A percentile compares a stretch with the other conserved stretches of the same genome.
These are phyloP conservation scores for Ceratobasidium sp. DNA, from an alignment of 1,284 basidiomycete genomes.

Conservation along the genomic window DNA sequence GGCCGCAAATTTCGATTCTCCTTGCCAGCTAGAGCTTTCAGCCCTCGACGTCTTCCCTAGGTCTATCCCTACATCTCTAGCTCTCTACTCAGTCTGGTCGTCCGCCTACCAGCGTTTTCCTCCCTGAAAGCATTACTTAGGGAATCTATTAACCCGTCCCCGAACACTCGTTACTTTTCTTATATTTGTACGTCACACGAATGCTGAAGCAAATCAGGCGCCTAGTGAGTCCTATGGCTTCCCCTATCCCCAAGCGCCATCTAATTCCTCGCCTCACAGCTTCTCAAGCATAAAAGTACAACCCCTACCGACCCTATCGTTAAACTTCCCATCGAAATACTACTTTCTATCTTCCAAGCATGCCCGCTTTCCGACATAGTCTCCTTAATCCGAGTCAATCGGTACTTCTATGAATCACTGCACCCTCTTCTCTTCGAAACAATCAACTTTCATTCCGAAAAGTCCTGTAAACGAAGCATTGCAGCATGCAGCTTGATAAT, in stretches of 20 bases:
- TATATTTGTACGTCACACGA: background rate
- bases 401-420: conserved; percentile 19
- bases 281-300: background rate
- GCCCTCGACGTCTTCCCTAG: background rate
- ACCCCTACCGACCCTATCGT: background rate
- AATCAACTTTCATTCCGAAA: conserved; percentile 37
- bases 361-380: conserved; percentile 17
- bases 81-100: background rate
- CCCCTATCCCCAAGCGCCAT: conserved; percentile 4
- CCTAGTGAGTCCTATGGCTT: conserved; percentile 1
- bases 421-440: conserved; percentile 36
- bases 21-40: background rate
- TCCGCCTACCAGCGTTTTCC: background rate
- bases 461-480: conserved; percentile 20
- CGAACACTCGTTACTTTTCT: background rate
- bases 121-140: background rate
- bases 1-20: background rate
- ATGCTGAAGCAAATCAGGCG: conserved; percentile 1
- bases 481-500: conserved; percentile 28
- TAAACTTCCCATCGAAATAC: conserved; percentile 28
- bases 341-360: conserved; percentile 18
- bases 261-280: background rate
- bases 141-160: background rate
- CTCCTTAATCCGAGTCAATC: conserved; percentile 30
- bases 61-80: background rate